Conservation (phyloP, 2,329 filamentous ascomycete species). For the Zopfia rhizophila region DNA sequence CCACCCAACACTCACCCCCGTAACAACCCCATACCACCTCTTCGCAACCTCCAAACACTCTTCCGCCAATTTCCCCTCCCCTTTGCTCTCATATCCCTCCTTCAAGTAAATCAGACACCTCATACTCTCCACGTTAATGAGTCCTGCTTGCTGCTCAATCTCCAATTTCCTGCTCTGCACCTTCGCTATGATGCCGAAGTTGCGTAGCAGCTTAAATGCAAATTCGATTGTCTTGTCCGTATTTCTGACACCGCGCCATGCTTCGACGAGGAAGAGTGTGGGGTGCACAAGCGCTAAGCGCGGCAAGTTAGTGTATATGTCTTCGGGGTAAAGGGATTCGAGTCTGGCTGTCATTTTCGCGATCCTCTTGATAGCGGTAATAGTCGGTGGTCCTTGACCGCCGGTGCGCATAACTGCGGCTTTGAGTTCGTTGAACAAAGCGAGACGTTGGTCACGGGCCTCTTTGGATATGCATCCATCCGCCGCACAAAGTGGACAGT, state of each 20-base stretch:
- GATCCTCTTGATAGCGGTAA: constrained; percentile 36
- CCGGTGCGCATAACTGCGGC: constrained; percentile 28
- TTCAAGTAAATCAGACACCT: constrained; percentile 32
- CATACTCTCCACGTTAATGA: constrained; percentile 36
- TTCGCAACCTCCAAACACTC: constrained; percentile 26
- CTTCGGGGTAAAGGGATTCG: constrained; percentile 27
- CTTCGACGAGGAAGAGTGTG: constrained; percentile 33
- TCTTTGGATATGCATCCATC: constrained; percentile 18
- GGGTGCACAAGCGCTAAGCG: constrained; percentile 36
- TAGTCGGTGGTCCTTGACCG: constrained; percentile 17
- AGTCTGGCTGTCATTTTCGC: constrained; percentile 25
- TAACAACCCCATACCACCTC: constrained; percentile 31
- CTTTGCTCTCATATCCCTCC: constrained; percentile 28
- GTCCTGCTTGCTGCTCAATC: constrained; percentile 23
- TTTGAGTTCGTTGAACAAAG: constrained; percentile 33
- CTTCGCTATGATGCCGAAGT: constrained; percentile 31
- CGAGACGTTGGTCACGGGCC: constrained; percentile 17
- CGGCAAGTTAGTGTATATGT: constrained; percentile 26
- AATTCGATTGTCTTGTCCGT: constrained; percentile 21
- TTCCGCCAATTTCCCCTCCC: constrained; percentile 16
- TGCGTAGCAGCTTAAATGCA: constrained; percentile 7
- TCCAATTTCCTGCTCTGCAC: constrained; percentile 16
- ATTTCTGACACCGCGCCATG: constrained; percentile 31
- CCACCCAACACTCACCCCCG: constrained; percentile 29
- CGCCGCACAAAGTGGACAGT: constrained; percentile 28